Base-by-base conservation (phyloP, 768 basidiomycete species). In the Neoboletus magnificus region DNA sequence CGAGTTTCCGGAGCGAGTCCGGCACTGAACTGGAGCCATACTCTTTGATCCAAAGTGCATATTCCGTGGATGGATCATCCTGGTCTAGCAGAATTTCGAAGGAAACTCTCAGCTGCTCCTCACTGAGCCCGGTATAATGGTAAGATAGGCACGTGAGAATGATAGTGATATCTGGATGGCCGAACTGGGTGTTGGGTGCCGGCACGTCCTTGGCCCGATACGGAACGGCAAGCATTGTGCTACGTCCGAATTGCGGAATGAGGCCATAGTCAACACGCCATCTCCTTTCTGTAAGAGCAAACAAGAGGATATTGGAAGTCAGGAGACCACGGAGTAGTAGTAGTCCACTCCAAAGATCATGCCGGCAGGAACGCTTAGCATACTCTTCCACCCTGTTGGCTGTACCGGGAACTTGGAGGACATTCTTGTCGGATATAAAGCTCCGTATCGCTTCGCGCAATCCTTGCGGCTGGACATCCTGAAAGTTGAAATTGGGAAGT, bases 381-480 rank as follows among this genome's bases (percentile, higher is more conserved):
- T 46, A 47, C 13, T 54, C 40, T 43, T 59, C 42, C 2, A 62
- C 63, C 13, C 10, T 23, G n/a, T 29, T 33, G 15, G 52, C 46
- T 15, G 48, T 55, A 4, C 35, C 23, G 2, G 36, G n/a, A 30
- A 39, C n/a, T 39, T 39, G 39, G 39, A 42, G 30, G 12, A 32
- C 30, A 32, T 32, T 12, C 30, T 32, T 12, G 30, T 32, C 30
- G 3, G 30, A 32, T 12, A 69, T 51, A 37, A 68, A 70, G 5
- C 49, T 25, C 2, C 37, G 33, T 13, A 66, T 55, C 5, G 54
- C 50, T 4, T 9, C 18, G 1, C 29, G 48, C 1, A 59, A 12
- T 2, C 5, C 11, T 4, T 1, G 10, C 2, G n/a, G 35, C 27
- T 5, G 27, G 8, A 49, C 32, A 20, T 49, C 35, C 6, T 39